phyloP scores from a whole-genome alignment of 2,329 filamentous ascomycete species.

The Paraphoma chrysanthemicola region DNA sequence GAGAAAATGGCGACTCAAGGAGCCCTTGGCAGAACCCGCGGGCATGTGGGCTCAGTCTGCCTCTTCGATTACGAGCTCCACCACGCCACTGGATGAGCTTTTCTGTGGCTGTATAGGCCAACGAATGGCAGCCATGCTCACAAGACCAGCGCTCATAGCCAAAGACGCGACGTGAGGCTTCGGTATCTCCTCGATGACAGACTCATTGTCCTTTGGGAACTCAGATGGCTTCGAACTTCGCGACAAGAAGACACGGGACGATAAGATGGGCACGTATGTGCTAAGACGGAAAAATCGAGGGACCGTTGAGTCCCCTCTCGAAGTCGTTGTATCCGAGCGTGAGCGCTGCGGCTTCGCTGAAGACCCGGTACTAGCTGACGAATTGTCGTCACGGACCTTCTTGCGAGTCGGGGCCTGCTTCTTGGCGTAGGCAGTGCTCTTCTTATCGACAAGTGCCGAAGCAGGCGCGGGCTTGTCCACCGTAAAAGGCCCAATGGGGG shows the following conservation, averaged over 20 bases:
- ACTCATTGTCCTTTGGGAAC: constrained; percentile 29
- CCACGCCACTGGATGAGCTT: constrained; percentile 11
- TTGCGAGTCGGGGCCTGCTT: constrained; percentile 20
- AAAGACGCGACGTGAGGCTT: constrained; percentile 39
- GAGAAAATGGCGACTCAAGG: no score
- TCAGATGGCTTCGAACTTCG: constrained; percentile 26
- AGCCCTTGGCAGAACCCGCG: no score
- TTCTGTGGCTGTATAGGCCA: constrained; percentile 24
- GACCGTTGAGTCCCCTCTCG: constrained; percentile 21
- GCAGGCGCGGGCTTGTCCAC: constrained; percentile 10
- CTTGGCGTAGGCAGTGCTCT: constrained; percentile 7
- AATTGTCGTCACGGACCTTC: constrained; percentile 15
- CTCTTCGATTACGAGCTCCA: constrained; percentile 26
- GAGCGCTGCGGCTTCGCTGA: constrained; percentile 23
- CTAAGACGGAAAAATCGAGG: constrained; percentile 44
- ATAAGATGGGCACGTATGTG: constrained; percentile 37
- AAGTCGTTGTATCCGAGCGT: constrained; percentile 21
- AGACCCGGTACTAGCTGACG: constrained; percentile 1
- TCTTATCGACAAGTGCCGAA: constrained; percentile 4
- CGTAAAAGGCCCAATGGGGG: constrained; percentile 36
- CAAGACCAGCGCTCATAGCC: constrained; percentile 42
- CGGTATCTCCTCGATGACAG: constrained; percentile 38
- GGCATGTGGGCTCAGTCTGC: constrained; percentile 1
- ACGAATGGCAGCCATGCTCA: constrained; percentile 39
- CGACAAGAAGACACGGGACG: constrained; percentile 43